phyloP scores from a whole-genome alignment of 2,329 filamentous ascomycete genomes.

The Diaporthe eres region DNA sequence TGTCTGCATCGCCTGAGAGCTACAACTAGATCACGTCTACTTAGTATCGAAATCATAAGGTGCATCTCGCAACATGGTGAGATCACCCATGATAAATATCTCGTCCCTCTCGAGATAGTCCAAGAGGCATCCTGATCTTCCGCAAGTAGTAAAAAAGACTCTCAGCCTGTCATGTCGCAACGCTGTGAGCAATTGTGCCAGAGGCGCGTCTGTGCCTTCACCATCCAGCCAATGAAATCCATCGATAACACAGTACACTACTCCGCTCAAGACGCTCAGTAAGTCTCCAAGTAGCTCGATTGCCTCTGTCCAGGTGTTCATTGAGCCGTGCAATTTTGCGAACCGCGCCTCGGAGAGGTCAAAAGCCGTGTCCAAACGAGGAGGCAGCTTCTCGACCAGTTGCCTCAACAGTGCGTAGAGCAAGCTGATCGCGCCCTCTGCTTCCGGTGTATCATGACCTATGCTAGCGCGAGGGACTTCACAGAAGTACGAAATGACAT shows the following conservation, averaged over 20 bases:
- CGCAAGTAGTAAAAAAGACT: conserved; percentile 21
- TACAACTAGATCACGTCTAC: too few species aligned
- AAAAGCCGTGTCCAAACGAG: not conserved
- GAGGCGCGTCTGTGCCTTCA: not conserved
- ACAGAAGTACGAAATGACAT: conserved; percentile 44
- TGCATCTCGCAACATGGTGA: not conserved
- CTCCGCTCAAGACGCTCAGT: not conserved
- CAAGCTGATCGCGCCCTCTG: not conserved
- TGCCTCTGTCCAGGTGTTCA: not conserved
- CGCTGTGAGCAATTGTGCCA: not conserved
- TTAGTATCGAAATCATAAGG: not conserved
- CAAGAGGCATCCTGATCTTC: conserved; percentile 38
- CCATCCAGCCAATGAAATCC: conserved; percentile 35
- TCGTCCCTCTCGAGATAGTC: not conserved
- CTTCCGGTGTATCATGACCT: not conserved
- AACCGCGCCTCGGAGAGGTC: conserved; percentile 4
- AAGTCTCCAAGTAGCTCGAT: conserved; percentile 11
- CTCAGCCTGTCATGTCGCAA: not conserved
- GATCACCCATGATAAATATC: not conserved
- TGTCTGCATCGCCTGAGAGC: too few species aligned
- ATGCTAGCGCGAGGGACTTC: conserved; percentile 12
- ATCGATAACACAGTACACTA: conserved; percentile 26
- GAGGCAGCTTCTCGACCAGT: conserved; percentile 27
- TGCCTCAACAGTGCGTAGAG: conserved; percentile 20
- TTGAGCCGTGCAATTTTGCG: not conserved